A percentile compares a stretch with the other conserved stretches of the same genome.
phyloP scores from a whole-genome alignment of 805 yeast species.

The Metschnikowia dekortorum region DNA sequence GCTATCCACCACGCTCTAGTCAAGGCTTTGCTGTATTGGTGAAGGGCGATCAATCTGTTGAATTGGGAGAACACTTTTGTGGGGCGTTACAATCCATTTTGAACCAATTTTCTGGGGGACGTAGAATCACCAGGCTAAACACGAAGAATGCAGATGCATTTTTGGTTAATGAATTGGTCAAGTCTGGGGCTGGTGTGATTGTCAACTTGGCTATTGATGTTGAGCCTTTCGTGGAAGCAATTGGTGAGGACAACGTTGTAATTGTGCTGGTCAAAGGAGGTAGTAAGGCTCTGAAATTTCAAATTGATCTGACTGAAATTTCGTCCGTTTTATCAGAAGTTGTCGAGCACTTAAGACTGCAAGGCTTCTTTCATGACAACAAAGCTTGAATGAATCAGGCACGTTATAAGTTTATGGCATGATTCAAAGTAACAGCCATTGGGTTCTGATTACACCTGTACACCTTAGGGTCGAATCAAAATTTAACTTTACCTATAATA shows the following conservation, averaged over 20 bases:
- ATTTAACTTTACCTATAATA: no score
- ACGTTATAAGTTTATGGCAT: neutral
- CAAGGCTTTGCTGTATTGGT: constrained; percentile 86
- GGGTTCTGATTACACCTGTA: neutral
- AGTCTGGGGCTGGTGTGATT: constrained; percentile 91
- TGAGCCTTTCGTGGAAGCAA: constrained; percentile 39
- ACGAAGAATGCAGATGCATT: constrained; percentile 46
- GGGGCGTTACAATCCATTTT: constrained; percentile 85
- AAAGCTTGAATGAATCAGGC: neutral
- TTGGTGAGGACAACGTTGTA: constrained; percentile 54
- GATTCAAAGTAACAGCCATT: neutral
- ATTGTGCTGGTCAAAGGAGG: constrained; percentile 22
- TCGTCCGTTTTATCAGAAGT: constrained; percentile 61
- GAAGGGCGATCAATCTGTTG: constrained; percentile 44
- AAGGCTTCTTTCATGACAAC: constrained; percentile 49
- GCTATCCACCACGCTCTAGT: constrained; percentile 84
- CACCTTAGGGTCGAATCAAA: no score
- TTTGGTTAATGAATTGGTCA: constrained; percentile 69
- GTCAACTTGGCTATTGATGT: constrained; percentile 38
- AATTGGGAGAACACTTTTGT: constrained; percentile 43
- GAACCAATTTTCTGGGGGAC: constrained; percentile 83
- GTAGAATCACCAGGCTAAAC: constrained; percentile 62
- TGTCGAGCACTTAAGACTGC: constrained; percentile 68
- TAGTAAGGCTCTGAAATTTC: constrained; percentile 8
- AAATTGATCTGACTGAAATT: constrained; percentile 10